Percentiles rank a stretch among this genome's conserved stretches.
phyloP scores from a whole-genome alignment of 2,329 filamentous ascomycete genomes.

The Ilyonectria destructans region DNA sequence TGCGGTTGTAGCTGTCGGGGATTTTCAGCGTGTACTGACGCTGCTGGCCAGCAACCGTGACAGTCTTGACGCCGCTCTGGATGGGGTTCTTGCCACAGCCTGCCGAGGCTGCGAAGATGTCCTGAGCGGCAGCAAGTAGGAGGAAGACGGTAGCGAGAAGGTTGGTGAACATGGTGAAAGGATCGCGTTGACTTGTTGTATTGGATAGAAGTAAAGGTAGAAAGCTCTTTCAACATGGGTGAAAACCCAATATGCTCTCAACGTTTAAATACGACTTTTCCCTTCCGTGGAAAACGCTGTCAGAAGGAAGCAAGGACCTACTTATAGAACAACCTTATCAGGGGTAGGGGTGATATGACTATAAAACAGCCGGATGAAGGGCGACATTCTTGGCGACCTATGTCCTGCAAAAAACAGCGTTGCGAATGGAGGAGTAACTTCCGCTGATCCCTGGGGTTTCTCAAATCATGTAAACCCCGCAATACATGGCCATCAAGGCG shows the following conservation, averaged over 20 bases:
- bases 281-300: neutral
- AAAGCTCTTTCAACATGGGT: neutral
- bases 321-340: neutral
- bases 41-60: constrained; percentile 51
- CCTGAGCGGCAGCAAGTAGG: constrained; percentile 2
- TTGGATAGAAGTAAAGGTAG: no score
- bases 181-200: neutral
- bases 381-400: neutral
- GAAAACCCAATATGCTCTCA: neutral
- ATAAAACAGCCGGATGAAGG: constrained; percentile 1
- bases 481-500: neutral
- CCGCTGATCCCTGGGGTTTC: neutral
- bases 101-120: constrained; percentile 46
- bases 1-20: constrained; percentile 50
- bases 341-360: neutral
- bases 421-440: constrained; percentile 1
- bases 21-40: constrained; percentile 59
- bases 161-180: constrained; percentile 1
- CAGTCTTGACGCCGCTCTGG: constrained; percentile 51
- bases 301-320: neutral
- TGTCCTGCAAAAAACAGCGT: neutral
- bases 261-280: neutral
- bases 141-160: constrained; percentile 6
- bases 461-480: neutral
- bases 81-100: constrained; percentile 55